Conservation (phyloP, 2,329 filamentous ascomycete genomes). For the Pezicula carpinea region DNA sequence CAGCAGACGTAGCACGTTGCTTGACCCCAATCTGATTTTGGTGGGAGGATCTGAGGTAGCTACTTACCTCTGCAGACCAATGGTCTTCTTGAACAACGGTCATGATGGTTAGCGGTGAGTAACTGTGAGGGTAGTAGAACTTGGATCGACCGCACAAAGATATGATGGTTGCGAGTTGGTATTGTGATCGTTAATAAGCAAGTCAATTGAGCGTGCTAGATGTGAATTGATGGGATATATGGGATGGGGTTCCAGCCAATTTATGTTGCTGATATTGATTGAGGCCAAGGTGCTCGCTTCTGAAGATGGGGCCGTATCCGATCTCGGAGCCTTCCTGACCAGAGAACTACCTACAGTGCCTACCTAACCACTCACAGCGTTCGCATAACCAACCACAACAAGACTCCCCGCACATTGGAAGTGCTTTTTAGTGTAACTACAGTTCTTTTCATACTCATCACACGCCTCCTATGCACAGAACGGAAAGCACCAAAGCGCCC, state of each 20-base stretch:
- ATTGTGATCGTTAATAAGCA: no score
- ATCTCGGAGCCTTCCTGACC: constrained; percentile 9
- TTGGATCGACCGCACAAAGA: background rate
- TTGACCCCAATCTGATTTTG: background rate
- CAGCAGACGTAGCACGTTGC: background rate
- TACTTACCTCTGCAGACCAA: constrained; percentile 33
- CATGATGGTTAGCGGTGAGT: constrained; percentile 7
- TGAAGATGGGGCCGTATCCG: constrained; percentile 3
- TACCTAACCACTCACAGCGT: no score
- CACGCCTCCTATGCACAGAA: background rate
- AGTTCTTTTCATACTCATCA: no score
- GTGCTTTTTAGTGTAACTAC: no score
- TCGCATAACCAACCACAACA: no score
- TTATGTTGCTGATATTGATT: no score
- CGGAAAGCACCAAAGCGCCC: background rate
- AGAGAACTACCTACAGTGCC: background rate
- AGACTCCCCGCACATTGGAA: no score
- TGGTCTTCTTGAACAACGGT: constrained; percentile 26
- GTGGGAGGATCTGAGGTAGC: background rate
- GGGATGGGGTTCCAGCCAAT: no score
- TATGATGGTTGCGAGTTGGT: no score
- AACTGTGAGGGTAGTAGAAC: background rate
- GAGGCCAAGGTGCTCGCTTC: background rate
- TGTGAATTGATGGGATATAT: no score
- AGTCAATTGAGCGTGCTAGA: no score